Conservation (phyloP, 164 flowering plant species). For the Nelumbo lutea region DNA sequence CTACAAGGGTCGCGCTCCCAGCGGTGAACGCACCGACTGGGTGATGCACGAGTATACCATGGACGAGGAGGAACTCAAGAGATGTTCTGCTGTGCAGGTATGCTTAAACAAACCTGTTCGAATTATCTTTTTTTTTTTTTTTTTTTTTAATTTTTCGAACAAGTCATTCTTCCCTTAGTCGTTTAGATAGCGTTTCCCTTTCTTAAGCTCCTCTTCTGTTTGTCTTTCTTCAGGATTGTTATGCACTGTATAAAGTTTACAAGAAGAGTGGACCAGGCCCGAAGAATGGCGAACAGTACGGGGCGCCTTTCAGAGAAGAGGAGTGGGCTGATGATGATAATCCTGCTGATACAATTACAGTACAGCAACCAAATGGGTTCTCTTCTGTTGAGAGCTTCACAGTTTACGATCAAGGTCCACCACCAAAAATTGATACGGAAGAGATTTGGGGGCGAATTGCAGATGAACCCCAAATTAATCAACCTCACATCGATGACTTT, state of each 20-base stretch:
- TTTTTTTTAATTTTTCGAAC: background rate
- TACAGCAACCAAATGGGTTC: constrained; percentile 13
- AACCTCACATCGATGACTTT: constrained; percentile 14
- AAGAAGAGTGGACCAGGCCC: constrained; percentile 98
- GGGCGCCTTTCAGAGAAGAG: constrained; percentile 86
- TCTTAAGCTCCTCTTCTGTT: background rate
- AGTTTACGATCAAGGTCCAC: constrained; percentile 8
- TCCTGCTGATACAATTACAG: constrained; percentile 9
- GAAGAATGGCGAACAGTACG: constrained; percentile 96
- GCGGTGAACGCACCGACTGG: constrained; percentile 87
- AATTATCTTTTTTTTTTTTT: background rate
- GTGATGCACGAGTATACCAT: constrained; percentile 95
- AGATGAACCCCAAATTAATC: constrained; percentile 27
- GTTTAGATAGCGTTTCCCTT: background rate
- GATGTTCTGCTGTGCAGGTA: constrained; percentile 58
- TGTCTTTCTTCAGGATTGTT: constrained; percentile 49
- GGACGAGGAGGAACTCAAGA: constrained; percentile 83
- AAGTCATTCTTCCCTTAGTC: background rate
- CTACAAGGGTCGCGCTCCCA: constrained; percentile 84
- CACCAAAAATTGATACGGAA: constrained; percentile 24
- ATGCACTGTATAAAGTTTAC: constrained; percentile 74
- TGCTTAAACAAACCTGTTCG: background rate
- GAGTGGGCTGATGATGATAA: constrained; percentile 76
- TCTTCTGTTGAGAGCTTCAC: constrained; percentile 8
- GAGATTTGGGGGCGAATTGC: constrained; percentile 23